Base-by-base conservation (phyloP, 345 rosid species). In the Angophora floribunda region DNA sequence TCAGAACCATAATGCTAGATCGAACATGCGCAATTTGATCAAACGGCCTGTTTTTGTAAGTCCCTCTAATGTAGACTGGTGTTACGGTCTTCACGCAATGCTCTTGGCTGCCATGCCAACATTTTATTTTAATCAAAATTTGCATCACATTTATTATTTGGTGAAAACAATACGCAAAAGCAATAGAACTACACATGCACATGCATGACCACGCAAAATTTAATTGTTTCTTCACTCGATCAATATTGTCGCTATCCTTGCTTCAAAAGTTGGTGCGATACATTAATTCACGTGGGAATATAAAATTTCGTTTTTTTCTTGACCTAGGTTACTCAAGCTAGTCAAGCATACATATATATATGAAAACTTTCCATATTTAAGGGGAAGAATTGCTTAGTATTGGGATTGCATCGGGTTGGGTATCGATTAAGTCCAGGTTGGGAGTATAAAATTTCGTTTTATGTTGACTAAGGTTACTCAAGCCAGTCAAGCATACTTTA, bases 371-470 rank as follows among this genome's bases (percentile, higher is more conserved):
- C 41, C 84, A 41, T 6, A 75, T 36, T 75, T 19, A 41, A 2
- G 49, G 49, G 1, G 7, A 41, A 32, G 36, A 17, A 5, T 75
- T 9, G 13, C 14, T 19, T 0, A 3, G 1, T 32, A 32, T 32
- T 67, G 45, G 24, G 2, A 3, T 3, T 17, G 0, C 8, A 70
- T 67, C 5, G 2, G 2, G 0, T 7, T 7, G 0, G 21, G 0
- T 55, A 15, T 67, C 0, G 1, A 2, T 0, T 65, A 15, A 2
- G 17, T 61, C 2, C 0, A 0, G 22, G 0, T 36, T 0, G 12
- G 0, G 1, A 36, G 41, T 36, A 36, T 36, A 36, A 36, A 36
- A 36, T 36, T 36, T 36, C 41, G 41, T 36, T 36, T 36, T 36
- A 70, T 70, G 0, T 36, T 32, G 6, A 67, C 13, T 67, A 0